A percentile compares a stretch with the other conserved stretches of the same genome.
Evolutionary conservation across 768 basidiomycete species (phyloP).

Genomic region (Boletales sp.): DNA sequence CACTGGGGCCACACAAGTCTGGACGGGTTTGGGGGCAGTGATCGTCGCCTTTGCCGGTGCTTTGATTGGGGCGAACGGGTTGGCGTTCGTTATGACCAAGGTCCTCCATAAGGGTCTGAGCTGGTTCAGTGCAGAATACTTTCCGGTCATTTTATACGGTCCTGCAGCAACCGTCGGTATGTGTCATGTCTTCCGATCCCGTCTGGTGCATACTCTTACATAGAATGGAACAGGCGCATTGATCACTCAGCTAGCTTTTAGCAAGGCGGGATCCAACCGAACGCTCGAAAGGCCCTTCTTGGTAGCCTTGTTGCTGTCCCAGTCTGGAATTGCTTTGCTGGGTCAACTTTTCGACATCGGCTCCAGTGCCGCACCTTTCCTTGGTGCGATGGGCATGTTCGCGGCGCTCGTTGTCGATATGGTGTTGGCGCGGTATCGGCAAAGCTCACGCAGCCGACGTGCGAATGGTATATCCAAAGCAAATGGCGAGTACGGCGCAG

Average conservation of each 20-base stretch:
- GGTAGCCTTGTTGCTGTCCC: constrained; percentile 57
- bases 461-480: background rate
- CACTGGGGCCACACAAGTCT: constrained; percentile 27
- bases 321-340: constrained; percentile 49
- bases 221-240: constrained; percentile 48
- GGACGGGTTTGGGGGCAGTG: constrained; percentile 47
- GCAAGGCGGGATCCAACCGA: constrained; percentile 22
- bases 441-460: constrained; percentile 21
- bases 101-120: constrained; percentile 70
- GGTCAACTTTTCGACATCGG: constrained; percentile 71
- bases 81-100: constrained; percentile 65
- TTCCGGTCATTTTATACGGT: constrained; percentile 64
- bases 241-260: constrained; percentile 55
- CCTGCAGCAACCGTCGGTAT: constrained; percentile 71
- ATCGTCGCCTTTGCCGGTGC: constrained; percentile 51
- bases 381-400: constrained; percentile 57
- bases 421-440: constrained; percentile 23
- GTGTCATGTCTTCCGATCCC: constrained; percentile 16
- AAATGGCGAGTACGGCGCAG: constrained; percentile 3
- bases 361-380: constrained; percentile 71
- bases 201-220: background rate
- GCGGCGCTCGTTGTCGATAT: constrained; percentile 53
- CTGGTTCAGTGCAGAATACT: constrained; percentile 78
- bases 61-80: constrained; percentile 59
- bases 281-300: constrained; percentile 60